A percentile compares a stretch with the other conserved stretches of the same genome.
Evolutionary conservation across 345 rosid species (phyloP).

Genomic region (Capsella bursapastoris): DNA sequence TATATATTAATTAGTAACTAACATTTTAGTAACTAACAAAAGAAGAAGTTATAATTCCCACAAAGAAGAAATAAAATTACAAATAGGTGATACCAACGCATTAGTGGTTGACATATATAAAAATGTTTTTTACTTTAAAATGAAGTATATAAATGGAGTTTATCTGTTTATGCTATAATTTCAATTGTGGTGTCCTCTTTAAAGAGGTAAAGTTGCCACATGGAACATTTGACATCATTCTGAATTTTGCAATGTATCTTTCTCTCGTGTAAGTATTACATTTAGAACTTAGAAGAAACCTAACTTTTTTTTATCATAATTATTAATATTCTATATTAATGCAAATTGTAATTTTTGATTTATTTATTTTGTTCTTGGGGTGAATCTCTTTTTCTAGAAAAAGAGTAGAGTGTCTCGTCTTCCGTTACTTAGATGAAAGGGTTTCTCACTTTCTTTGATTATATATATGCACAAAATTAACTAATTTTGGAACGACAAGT

Average conservation of each 20-base stretch:
- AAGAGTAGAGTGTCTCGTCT: conserved; percentile 16
- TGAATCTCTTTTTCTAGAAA: not conserved
- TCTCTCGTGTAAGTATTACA: not conserved
- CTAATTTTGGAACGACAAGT: not conserved
- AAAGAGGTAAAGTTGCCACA: conserved; percentile 32
- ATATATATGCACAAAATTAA: not conserved
- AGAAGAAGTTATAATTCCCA: not conserved
- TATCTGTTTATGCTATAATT: not conserved
- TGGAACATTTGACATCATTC: conserved; percentile 10
- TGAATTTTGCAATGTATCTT: not conserved
- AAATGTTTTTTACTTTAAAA: not conserved
- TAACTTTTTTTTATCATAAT: not conserved
- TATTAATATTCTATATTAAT: not conserved
- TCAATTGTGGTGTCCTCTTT: conserved; percentile 2
- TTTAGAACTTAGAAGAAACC: conserved; percentile 8
- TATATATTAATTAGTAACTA: not conserved
- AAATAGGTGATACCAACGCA: not conserved
- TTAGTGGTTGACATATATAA: not conserved
- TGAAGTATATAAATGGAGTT: not conserved
- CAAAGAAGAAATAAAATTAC: not conserved
- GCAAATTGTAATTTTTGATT: not conserved
- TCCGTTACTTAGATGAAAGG: conserved; percentile 27
- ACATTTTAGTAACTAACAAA: not conserved
- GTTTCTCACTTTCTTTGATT: conserved; percentile 9
- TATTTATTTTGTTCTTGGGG: not conserved